Evolutionary conservation across 2,329 filamentous ascomycete genomes (phyloP).

Genomic region (Raffaelea ambrosiae): DNA sequence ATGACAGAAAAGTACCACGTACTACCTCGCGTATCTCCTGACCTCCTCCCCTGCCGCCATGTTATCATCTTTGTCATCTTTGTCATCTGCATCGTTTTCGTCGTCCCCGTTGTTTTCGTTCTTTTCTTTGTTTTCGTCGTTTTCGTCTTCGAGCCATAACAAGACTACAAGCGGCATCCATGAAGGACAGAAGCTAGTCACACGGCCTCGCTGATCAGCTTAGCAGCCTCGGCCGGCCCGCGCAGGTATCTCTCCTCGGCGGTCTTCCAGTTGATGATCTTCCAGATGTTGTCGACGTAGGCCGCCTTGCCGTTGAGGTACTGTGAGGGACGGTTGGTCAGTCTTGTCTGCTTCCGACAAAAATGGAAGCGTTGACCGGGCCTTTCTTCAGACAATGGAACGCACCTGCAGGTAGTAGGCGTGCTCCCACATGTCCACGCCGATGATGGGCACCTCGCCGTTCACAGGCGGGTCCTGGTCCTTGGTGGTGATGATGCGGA

Average conservation of each 20-base stretch:
- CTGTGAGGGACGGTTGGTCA: slow-evolving; percentile 26
- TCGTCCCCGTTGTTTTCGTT: too few species aligned
- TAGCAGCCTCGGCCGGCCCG: slow-evolving; percentile 35
- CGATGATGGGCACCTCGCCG: slow-evolving; percentile 60
- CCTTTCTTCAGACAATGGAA: too few species aligned
- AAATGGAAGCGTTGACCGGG: too few species aligned
- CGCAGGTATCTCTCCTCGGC: slow-evolving; percentile 54
- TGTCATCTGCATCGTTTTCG: too few species aligned
- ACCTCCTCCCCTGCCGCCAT: too few species aligned
- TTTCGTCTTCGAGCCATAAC: too few species aligned
- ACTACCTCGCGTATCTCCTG: too few species aligned
- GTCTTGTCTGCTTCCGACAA: too few species aligned
- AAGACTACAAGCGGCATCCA: too few species aligned
- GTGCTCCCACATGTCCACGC: slow-evolving; percentile 90
- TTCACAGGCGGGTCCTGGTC: slow-evolving; percentile 71
- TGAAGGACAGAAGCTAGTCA: slow-evolving; percentile 17
- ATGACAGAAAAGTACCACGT: not conserved
- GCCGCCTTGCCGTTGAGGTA: slow-evolving; percentile 69
- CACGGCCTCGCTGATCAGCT: slow-evolving; percentile 32
- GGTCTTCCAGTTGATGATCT: slow-evolving; percentile 69
- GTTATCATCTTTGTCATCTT: too few species aligned
- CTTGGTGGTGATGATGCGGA: slow-evolving; percentile 73
- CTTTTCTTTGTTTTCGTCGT: too few species aligned
- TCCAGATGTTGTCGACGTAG: slow-evolving; percentile 71
- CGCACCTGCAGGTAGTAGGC: slow-evolving; percentile 87